phyloP scores from a whole-genome alignment of 2,329 filamentous ascomycete genomes.

The Chaetomium globosum region DNA sequence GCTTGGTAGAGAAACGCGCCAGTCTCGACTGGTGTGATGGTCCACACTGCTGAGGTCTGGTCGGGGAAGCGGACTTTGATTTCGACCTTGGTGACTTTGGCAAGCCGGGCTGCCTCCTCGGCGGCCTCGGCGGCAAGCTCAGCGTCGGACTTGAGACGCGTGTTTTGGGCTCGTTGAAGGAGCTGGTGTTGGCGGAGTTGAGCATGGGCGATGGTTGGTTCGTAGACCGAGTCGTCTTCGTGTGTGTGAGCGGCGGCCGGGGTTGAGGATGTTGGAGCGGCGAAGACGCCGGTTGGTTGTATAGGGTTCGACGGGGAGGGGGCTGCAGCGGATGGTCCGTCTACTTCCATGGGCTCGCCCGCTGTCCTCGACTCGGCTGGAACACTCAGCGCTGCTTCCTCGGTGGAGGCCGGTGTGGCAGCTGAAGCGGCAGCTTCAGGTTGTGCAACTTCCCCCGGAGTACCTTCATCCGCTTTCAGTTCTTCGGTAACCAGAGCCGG shows the following conservation, averaged over 20 bases:
- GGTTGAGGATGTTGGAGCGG: slow-evolving; percentile 71
- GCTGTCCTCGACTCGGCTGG: slow-evolving; percentile 5
- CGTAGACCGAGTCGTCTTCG: slow-evolving; percentile 74
- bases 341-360: slow-evolving; percentile 30
- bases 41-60: slow-evolving; percentile 73
- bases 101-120: slow-evolving; percentile 66
- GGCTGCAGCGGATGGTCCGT: slow-evolving; percentile 23
- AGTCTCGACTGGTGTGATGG: slow-evolving; percentile 69
- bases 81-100: slow-evolving; percentile 67
- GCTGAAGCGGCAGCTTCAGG: slow-evolving; percentile 23
- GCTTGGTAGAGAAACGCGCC: slow-evolving; percentile 73
- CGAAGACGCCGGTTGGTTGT: slow-evolving; percentile 70
- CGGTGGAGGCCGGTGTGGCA: slow-evolving; percentile 1
- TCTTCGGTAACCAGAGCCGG: slow-evolving; percentile 28
- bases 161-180: slow-evolving; percentile 65
- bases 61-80: slow-evolving; percentile 88
- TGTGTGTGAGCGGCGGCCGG: slow-evolving; percentile 72
- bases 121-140: slow-evolving; percentile 73
- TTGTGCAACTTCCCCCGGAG: slow-evolving; percentile 18
- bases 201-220: slow-evolving; percentile 73
- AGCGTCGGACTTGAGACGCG: slow-evolving; percentile 76
- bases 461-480: slow-evolving; percentile 20
- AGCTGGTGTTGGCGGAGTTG: slow-evolving; percentile 73
- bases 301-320: slow-evolving; percentile 38
- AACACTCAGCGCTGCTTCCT: slow-evolving; percentile 6